A percentile compares a stretch with the other conserved stretches of the same genome.
These are phyloP conservation scores for Talaromyces amestolkiae DNA, from an alignment of 2,329 filamentous ascomycete genomes.

Conservation along the genomic window DNA sequence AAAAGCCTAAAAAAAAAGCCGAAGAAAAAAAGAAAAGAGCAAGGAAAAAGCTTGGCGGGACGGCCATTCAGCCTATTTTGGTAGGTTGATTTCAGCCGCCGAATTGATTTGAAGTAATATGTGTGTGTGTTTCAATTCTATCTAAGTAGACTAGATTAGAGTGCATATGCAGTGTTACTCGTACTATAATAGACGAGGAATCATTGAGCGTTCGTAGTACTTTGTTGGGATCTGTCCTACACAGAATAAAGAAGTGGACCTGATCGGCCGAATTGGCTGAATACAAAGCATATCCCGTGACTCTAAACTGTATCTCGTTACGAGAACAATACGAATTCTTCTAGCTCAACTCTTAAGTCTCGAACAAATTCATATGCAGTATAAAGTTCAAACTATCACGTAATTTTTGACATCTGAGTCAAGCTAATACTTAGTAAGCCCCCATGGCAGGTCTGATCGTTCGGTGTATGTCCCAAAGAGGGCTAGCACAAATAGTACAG, in stretches of 20 bases:
- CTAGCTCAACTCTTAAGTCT: background rate
- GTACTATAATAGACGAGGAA: background rate
- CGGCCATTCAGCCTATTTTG: conserved; percentile 1
- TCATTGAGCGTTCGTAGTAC: background rate
- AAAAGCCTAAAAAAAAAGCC: background rate
- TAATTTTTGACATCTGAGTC: background rate
- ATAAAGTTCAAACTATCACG: background rate
- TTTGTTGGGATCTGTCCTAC: background rate
- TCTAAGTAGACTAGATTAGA: background rate
- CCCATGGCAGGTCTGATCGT: background rate
- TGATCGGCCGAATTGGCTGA: background rate
- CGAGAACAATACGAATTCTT: background rate
- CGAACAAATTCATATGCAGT: too few relatives aligned
- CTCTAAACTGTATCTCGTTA: background rate
- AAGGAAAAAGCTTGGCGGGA: background rate
- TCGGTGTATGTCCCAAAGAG: background rate
- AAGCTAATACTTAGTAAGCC: background rate
- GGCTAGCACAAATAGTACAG: background rate
- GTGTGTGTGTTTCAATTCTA: background rate
- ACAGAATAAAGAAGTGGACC: background rate
- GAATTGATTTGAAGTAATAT: too few relatives aligned
- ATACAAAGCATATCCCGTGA: background rate
- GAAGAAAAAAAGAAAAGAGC: background rate
- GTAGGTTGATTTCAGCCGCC: background rate
- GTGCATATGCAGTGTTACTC: background rate